These are phyloP conservation scores for Gonapodya sp. DNA, from an alignment of 192 early-diverging fungal species.

Conservation along the genomic window DNA sequence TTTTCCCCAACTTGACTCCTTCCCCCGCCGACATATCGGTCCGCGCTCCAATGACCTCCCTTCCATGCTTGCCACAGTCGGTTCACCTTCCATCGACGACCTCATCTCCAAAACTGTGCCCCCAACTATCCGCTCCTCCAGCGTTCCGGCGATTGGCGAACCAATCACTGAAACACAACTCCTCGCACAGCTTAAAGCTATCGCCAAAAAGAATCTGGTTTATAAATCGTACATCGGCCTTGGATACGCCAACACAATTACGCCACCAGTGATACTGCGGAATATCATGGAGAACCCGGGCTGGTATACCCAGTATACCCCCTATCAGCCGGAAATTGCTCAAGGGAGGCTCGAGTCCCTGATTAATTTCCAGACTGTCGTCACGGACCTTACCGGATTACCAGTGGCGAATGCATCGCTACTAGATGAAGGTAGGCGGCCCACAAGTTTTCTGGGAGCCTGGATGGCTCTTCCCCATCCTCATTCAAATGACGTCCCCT, in stretches of 20 bases:
- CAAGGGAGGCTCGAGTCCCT: constrained; percentile 96
- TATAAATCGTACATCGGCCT: constrained; percentile 90
- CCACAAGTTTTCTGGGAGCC: background rate
- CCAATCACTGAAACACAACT: constrained; percentile 76
- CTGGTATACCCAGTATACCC: constrained; percentile 99
- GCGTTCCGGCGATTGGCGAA: constrained; percentile 62
- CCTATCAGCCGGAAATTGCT: constrained; percentile 98
- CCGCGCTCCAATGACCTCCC: constrained; percentile 62
- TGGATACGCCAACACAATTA: constrained; percentile 85
- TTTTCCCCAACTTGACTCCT: constrained; percentile 40
- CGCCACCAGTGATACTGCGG: constrained; percentile 89
- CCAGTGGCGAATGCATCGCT: constrained; percentile 95
- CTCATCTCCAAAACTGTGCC: constrained; percentile 80
- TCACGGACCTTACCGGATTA: constrained; percentile 90
- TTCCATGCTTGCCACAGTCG: constrained; percentile 74
- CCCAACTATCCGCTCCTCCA: constrained; percentile 59
- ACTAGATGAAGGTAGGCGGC: constrained; percentile 79
- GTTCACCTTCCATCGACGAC: constrained; percentile 68
- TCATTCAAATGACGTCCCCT: no score
- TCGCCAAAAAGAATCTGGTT: constrained; percentile 87
- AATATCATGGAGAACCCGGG: constrained; percentile 98
- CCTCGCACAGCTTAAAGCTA: constrained; percentile 67
- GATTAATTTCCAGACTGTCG: constrained; percentile 96
- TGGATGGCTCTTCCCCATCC: background rate
- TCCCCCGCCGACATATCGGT: constrained; percentile 82